Evolutionary conservation across 2,329 filamentous ascomycete species (phyloP).

Genomic region (Cladosporium colombiae): DNA sequence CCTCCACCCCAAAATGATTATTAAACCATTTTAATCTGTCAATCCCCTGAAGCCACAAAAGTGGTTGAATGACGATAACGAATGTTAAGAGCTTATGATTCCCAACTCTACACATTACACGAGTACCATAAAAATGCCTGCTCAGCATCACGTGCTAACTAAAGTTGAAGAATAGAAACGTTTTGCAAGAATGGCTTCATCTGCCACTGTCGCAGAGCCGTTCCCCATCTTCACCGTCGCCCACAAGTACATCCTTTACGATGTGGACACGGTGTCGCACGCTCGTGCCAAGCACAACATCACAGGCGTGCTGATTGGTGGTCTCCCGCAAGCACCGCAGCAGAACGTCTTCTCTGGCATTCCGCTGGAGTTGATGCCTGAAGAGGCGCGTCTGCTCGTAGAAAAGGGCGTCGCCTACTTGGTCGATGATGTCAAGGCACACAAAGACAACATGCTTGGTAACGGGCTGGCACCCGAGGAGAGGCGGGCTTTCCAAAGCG

Average conservation of each 20-base stretch:
- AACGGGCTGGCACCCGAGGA: conserved; percentile 55
- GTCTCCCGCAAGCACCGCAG: conserved; percentile 86
- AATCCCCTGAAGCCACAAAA: conserved; percentile 67
- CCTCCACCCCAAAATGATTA: conserved; percentile 15
- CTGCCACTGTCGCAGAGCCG: conserved; percentile 49
- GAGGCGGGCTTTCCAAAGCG: conserved; percentile 61
- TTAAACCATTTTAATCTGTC: conserved; percentile 63
- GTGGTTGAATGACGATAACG: conserved; percentile 54
- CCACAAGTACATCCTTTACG: conserved; percentile 85
- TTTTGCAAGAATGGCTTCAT: conserved; percentile 27
- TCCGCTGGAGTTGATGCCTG: conserved; percentile 84
- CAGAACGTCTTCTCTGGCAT: conserved; percentile 93
- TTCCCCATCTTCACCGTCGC: conserved; percentile 80
- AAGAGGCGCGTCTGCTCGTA: conserved; percentile 82
- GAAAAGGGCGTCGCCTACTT: conserved; percentile 75
- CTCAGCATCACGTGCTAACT: conserved; percentile 6
- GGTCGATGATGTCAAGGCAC: conserved; percentile 74
- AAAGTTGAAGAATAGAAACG: conserved; percentile 20
- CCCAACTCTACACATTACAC: background rate
- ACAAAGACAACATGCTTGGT: conserved; percentile 62
- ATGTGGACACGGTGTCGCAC: conserved; percentile 74
- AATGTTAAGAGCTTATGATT: conserved; percentile 17
- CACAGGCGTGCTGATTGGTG: conserved; percentile 82
- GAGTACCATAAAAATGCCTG: conserved; percentile 1
- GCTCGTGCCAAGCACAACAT: conserved; percentile 80